phyloP scores from a whole-genome alignment of 768 basidiomycete genomes.

The Infundibulicybe gibba region DNA sequence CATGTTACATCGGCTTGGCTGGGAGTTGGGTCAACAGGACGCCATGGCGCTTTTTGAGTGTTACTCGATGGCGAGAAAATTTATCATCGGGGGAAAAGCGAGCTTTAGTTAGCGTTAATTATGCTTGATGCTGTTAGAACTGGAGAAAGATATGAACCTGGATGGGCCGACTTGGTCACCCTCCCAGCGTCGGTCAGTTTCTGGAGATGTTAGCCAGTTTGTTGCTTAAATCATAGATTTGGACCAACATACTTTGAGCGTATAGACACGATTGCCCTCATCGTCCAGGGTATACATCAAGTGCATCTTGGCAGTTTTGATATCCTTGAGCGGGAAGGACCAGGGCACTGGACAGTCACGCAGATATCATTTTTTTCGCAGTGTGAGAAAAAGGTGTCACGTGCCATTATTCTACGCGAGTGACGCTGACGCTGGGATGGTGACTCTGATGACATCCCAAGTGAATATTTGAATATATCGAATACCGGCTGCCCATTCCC shows the following conservation, averaged over 20 bases:
- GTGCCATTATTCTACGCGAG: no score
- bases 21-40: slow-evolving; percentile 90
- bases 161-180: slow-evolving; percentile 94
- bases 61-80: slow-evolving; percentile 96
- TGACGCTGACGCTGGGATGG: no score
- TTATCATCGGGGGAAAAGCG: slow-evolving; percentile 99
- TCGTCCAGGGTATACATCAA: slow-evolving; percentile 90
- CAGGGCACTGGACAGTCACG: no score
- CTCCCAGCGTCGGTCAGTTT: slow-evolving; percentile 81
- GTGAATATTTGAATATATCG: no score
- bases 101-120: slow-evolving; percentile 43
- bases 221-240: neutral
- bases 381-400: no score
- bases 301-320: slow-evolving; percentile 71
- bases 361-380: no score
- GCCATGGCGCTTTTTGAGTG: slow-evolving; percentile 90
- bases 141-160: slow-evolving; percentile 54
- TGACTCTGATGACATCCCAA: no score
- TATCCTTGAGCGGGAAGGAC: no score
- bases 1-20: slow-evolving; percentile 72
- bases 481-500: no score
- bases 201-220: slow-evolving; percentile 33
- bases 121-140: slow-evolving; percentile 2
- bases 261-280: slow-evolving; percentile 81
- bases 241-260: slow-evolving; percentile 68